Base-by-base conservation (phyloP, 257 asterid species). In the Schizonepeta tenuifolia region DNA sequence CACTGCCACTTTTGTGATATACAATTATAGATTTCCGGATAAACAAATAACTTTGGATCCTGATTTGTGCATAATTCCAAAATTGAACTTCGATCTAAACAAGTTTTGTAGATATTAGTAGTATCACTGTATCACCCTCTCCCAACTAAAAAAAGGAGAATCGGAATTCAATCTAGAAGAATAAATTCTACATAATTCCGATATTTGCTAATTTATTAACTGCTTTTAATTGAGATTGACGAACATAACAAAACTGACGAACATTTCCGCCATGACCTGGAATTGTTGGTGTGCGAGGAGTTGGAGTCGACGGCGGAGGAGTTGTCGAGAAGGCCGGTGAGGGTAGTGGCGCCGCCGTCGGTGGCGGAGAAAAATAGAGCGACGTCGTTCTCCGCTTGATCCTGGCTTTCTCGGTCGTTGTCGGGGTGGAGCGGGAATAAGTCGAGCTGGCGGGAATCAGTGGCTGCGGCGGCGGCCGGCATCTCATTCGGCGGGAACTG, bases 281-380 rank as follows among this genome's bases (percentile, higher is more conserved):
- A 82, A 7, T 78, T 75, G 60, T 80, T 67, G 24, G 71, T 78
- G 68, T 74, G 81, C 15, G 86, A 77, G 66, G 86, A 75, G 54
- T 67, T 65, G 55, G 89, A 85, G 13, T 82, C 77, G 13, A 81
- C 79, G 54, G 72, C 61, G 44, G 78, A 54, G 76, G 89, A 62
- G 35, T 75, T 62, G 70, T 82, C 90, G 9, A 90, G 94, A 18
- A 90, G 84, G 7, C 83, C 94, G 70, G 84, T 83, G 67, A 88
- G 87, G 3, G 90, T 69, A 35, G 89, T 67, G 69, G 86, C 93
- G 57, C 87, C 88, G 50, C 91, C 94, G 58, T 90, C 98, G 18
- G 84, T 81, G 73, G 85, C 83, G 26, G 96, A 82, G 86, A 93
- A 89, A 70, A 85, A 79, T 59, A 80, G 78, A 3, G 90, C 98